phyloP scores from a whole-genome alignment of 129 eudicot genomes.

The Chrysanthemum lavandulifolium region DNA sequence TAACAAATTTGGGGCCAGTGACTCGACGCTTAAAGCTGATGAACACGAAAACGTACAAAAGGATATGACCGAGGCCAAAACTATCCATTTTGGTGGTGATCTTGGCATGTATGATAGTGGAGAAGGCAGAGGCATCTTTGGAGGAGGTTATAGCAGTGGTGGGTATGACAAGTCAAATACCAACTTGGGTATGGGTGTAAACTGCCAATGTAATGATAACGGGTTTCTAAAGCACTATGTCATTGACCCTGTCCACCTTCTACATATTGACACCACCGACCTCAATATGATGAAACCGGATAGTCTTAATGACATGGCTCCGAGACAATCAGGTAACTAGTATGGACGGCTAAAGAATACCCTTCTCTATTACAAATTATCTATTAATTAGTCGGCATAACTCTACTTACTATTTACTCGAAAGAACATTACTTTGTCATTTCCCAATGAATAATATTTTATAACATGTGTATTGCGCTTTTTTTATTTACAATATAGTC shows the following conservation, averaged over 20 bases:
- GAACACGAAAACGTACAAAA: background rate
- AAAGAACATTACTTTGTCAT: background rate
- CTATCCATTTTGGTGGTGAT: constrained; percentile 13
- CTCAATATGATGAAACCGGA: background rate
- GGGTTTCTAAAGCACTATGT: constrained; percentile 14
- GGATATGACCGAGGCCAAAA: background rate
- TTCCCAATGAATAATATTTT: constrained; percentile 10
- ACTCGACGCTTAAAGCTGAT: background rate
- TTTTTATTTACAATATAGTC: background rate
- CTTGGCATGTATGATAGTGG: background rate
- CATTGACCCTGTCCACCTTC: background rate
- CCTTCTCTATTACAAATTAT: constrained; percentile 7
- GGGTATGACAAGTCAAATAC: constrained; percentile 17
- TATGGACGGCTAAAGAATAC: constrained; percentile 6
- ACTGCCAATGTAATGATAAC: constrained; percentile 10
- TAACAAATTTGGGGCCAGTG: constrained; percentile 14
- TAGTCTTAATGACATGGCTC: constrained; percentile 9
- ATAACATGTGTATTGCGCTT: background rate
- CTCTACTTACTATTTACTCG: background rate
- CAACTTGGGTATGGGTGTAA: constrained; percentile 5
- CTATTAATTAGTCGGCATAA: background rate
- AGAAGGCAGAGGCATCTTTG: too few relatives aligned
- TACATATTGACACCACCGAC: background rate
- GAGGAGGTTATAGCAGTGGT: constrained; percentile 19
- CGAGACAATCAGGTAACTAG: constrained; percentile 16